These are phyloP conservation scores for Helianthus annuus DNA, from an alignment of 129 eudicot species.

Conservation along the genomic window DNA sequence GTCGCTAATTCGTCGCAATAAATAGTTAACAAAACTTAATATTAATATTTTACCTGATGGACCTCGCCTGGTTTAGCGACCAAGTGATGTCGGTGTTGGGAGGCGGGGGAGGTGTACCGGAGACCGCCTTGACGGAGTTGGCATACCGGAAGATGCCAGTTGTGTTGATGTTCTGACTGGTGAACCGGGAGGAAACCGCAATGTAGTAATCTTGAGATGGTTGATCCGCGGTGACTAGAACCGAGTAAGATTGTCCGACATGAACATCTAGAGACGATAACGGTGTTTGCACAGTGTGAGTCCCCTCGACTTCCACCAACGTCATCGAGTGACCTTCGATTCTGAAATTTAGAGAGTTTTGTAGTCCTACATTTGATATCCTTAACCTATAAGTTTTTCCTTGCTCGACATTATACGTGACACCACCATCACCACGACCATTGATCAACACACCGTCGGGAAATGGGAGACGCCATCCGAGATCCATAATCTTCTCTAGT, in stretches of 20 bases:
- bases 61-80: slow-evolving; percentile 81
- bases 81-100: slow-evolving; percentile 47
- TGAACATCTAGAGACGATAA: slow-evolving; percentile 71
- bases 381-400: slow-evolving; percentile 84
- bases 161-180: slow-evolving; percentile 46
- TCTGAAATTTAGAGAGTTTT: slow-evolving; percentile 57
- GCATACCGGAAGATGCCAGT: slow-evolving; percentile 63
- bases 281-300: slow-evolving; percentile 68
- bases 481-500: slow-evolving; percentile 47
- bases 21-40: neutral
- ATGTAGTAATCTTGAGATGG: slow-evolving; percentile 66
- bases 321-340: slow-evolving; percentile 78
- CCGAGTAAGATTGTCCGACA: slow-evolving; percentile 88
- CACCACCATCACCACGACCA: slow-evolving; percentile 59
- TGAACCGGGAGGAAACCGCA: slow-evolving; percentile 68
- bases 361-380: slow-evolving; percentile 90
- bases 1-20: neutral
- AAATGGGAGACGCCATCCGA: slow-evolving; percentile 51
- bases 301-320: slow-evolving; percentile 86
- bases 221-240: slow-evolving; percentile 76
- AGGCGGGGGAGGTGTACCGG: slow-evolving; percentile 64
- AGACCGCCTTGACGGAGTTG: slow-evolving; percentile 47
- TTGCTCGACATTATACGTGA: slow-evolving; percentile 56
- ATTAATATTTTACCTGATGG: slow-evolving; percentile 51
- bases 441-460: slow-evolving; percentile 78